Evolutionary conservation across 495 filamentous ascomycete species (phyloP), one percentile per base, ranked within the genome.

Genomic region (Chlorociboria aeruginascens): DNA sequence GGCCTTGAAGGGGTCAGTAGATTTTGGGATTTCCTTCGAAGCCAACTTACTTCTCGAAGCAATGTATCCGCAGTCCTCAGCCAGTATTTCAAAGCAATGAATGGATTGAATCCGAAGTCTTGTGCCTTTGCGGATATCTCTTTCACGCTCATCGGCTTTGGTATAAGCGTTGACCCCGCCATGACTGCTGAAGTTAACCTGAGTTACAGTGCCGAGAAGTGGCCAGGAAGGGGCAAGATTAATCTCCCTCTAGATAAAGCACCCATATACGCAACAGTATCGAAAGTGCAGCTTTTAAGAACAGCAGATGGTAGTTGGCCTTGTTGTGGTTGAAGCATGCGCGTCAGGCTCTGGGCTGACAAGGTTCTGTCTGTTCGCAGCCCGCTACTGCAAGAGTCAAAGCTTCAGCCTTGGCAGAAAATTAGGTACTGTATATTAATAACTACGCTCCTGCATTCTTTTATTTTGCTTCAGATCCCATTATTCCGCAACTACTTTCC

Each of bases 81-180:
- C 89, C 89, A 98, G 55, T 81, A 81, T 56, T 78, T 78, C 31
- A 95, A 68, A 8, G 78, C 73, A 43, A 95, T 81, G 1, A 67
- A 61, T 3, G 75, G 72, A 62, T 85, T 84, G 71, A 86, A 98
- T 29, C 86, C 77, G 59, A 87, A 95, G 17, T 81, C 71, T 50
- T 77, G 66, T 2, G 90, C 90, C 43, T 73, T 75, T 9, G 72
- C 69, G 13, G 77, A 72, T 41, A 97, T 82, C 53, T 86, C 79
- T 49, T 80, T 77, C 31, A 86, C 73, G 46, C 70, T 87, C 64
- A 89, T 69, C 11, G 89, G 85, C 46, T 63, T 64, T n/a, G 44
- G 45, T 31, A 45, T 48, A 14, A 30, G 37, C 31, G 46, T 16
- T 41, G 52, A 53, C 46, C 49, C 57, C 51, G 51, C 57, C 57